Percentiles rank a stretch among this genome's conserved stretches.
phyloP scores from a whole-genome alignment of 2,329 filamentous ascomycete species.

The Ambrosiella cleistominuta region DNA sequence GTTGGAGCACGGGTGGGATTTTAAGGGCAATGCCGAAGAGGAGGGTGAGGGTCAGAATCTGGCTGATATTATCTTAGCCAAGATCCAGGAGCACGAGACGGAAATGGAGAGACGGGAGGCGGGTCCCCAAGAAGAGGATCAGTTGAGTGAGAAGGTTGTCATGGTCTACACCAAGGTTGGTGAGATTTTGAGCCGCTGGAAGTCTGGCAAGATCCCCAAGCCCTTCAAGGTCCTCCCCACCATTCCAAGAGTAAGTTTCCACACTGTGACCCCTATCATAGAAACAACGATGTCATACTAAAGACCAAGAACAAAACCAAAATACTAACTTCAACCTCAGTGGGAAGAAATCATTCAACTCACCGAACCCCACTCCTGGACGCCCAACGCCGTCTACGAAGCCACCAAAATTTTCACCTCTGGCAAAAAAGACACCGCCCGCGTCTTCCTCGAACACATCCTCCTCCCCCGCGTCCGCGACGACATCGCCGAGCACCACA shows the following conservation, averaged over 20 bases:
- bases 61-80: slow-evolving; percentile 81
- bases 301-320: neutral
- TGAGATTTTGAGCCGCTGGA: slow-evolving; percentile 13
- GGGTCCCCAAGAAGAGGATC: slow-evolving; percentile 55
- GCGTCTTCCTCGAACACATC: slow-evolving; percentile 73
- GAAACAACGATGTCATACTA: too few species aligned
- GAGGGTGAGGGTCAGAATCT: slow-evolving; percentile 54
- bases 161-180: slow-evolving; percentile 71
- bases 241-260: slow-evolving; percentile 34
- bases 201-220: slow-evolving; percentile 52
- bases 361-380: slow-evolving; percentile 60
- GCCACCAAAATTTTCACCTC: slow-evolving; percentile 88
- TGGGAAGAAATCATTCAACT: slow-evolving; percentile 80
- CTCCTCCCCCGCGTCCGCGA: slow-evolving; percentile 81
- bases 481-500: slow-evolving; percentile 85
- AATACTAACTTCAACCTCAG: slow-evolving; percentile 20
- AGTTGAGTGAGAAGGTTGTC: slow-evolving; percentile 77
- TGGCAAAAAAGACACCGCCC: slow-evolving; percentile 58
- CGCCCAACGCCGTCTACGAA: slow-evolving; percentile 65
- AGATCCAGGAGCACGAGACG: slow-evolving; percentile 83
- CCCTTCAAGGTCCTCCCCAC: slow-evolving; percentile 94
- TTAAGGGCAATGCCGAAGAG: slow-evolving; percentile 22
- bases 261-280: neutral
- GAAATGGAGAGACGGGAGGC: slow-evolving; percentile 28
- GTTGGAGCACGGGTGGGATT: slow-evolving; percentile 45